phyloP scores from a whole-genome alignment of 108 stramenopile genomes.

The Pseudonitzschia delicatissima region DNA sequence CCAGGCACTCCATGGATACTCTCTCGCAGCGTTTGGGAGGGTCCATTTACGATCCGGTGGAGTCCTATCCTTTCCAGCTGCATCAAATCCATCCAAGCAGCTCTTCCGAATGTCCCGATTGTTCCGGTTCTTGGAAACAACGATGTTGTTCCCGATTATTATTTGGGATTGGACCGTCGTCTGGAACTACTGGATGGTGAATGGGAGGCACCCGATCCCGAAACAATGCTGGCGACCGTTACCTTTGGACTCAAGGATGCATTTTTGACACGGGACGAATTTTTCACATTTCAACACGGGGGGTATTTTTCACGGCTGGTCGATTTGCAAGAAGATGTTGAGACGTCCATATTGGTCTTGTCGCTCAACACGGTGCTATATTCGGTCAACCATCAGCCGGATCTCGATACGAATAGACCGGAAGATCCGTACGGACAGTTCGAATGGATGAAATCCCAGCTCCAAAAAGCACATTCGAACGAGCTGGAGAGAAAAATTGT shows the following conservation, averaged over 20 bases:
- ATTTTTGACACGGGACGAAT: conserved; percentile 21
- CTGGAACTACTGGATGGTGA: conserved; percentile 25
- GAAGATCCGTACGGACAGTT: conserved; percentile 70
- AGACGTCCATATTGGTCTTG: conserved; percentile 40
- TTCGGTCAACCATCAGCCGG: conserved; percentile 36
- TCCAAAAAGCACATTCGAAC: conserved; percentile 19
- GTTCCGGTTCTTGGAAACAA: conserved; percentile 68
- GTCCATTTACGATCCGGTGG: conserved; percentile 18
- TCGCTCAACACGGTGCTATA: conserved; percentile 68
- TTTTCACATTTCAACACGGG: conserved; percentile 42
- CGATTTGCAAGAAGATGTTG: neutral
- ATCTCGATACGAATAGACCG: neutral
- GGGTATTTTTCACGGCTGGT: conserved; percentile 58
- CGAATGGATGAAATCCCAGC: conserved; percentile 46
- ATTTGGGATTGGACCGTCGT: conserved; percentile 36
- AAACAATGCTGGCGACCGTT: conserved; percentile 23
- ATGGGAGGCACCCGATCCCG: no score
- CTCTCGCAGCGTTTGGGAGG: neutral
- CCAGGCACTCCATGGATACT: conserved; percentile 29
- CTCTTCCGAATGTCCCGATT: conserved; percentile 21
- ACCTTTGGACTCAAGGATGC: conserved; percentile 20
- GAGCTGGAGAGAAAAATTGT: neutral
- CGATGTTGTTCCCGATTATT: conserved; percentile 73
- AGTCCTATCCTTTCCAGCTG: conserved; percentile 26
- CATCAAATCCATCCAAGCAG: conserved; percentile 1